Base-by-base conservation (phyloP, 768 basidiomycete species). In the Naganishia onofrii region DNA sequence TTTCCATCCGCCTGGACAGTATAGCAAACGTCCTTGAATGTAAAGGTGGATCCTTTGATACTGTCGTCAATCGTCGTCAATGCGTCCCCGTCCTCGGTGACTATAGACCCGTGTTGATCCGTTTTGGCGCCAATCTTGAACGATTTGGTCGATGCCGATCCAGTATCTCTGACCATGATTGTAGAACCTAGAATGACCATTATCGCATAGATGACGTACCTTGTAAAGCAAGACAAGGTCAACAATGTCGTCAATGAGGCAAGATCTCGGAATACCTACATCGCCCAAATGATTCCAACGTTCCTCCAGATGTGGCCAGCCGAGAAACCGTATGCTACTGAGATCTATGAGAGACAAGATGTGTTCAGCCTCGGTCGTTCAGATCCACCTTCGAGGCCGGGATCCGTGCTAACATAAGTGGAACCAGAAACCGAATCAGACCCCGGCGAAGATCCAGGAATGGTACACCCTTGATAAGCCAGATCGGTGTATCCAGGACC, bases 251-350 rank as follows among this genome's bases (percentile, higher is more conserved):
- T 53, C 52, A 15, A n/a, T 68, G 9, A 74, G 71, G 28, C 67
- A 38, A n/a, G n/a, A n/a, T 82, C 69, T 75, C 76, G 79, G 65
- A 75, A 70, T 52, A 75, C 32, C 70, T 71, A 75, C 48, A 71
- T 69, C 0, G 71, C 74, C 29, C 75, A 55, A 46, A 76, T 55
- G 38, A 75, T 74, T 7, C 76, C 76, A 23, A 77, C 73, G 66
- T 79, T 79, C 3, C 78, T 53, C 78, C 78, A 79, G 0, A 75
- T 66, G 34, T 79, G 74, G 0, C 36, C 36, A 36, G 36, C 36
- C 36, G 63, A 56, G 19, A 52, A 53, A 46, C 70, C 70, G 64
- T 71, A 75, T 36, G 36, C 36, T 36, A 23, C 46, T 31, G 42
- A 75, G 55, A 28, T 34, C 52, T 28, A 32, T 42, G 28, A 72